Evolutionary conservation across 768 basidiomycete genomes (phyloP), one percentile per base, ranked within the genome.

Genomic region (Suillus americanus): DNA sequence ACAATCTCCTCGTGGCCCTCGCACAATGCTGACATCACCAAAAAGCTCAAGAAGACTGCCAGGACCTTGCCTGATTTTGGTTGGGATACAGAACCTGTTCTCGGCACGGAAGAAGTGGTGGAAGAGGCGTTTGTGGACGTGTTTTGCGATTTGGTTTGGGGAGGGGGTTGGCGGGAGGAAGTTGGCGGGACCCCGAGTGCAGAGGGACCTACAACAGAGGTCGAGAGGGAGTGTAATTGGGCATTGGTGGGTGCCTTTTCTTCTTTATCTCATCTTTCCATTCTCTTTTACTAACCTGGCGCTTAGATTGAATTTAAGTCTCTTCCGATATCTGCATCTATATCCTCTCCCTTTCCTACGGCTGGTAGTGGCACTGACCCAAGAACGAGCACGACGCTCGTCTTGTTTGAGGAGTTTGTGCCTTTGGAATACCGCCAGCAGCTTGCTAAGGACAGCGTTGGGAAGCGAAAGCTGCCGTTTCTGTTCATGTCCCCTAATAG

Each of bases 391-490:
- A 81, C 86, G 0, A 84, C 88, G 0, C 85, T 94, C 56, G 84
- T 97, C 61, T 78, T 98, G 7, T 96, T 94, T 67, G 95, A 99
- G 77, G 97, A 99, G 75, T 92, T 94, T 62, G 94, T 99, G 3
- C 97, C 96, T 0, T 78, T 86, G 45, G 95, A 95, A 73, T 95
- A 94, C 70, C 82, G 92, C 5, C 87, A 91, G 53, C 89, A 92
- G 68, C 82, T 96, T 7, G 86, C 78, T 5, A 76, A 86, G 7
- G 79, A 82, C 18, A 81, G 84, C 3, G 79, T 82, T 0, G 79
- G 79, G 9, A 82, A 87, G 18, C 81, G 84, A n/a, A 86, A 88
- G 9, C 76, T 92, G n/a, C 89, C 89, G 3, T 88, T 88, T 18
- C 77, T 90, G 45, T 91, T 92, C 67, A 81, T 86, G 13, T 75